Evolutionary conservation across 2,329 filamentous ascomycete species (phyloP).

Genomic region (Scytalidium lignicola): DNA sequence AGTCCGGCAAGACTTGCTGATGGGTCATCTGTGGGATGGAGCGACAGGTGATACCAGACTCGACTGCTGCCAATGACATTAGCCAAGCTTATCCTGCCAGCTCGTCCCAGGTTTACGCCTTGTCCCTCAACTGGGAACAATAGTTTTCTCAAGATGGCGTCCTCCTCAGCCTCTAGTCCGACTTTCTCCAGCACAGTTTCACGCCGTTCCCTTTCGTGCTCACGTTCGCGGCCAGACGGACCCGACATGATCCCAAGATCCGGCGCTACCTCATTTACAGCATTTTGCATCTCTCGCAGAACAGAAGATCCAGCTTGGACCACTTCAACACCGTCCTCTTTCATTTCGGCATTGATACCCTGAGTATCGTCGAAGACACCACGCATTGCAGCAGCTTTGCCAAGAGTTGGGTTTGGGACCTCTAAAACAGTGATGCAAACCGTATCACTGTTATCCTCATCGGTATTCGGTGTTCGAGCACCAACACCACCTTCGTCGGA

Average conservation of each 20-base stretch:
- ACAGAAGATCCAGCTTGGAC: constrained; percentile 72
- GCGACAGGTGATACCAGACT: constrained; percentile 88
- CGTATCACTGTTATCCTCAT: constrained; percentile 72
- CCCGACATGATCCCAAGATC: constrained; percentile 73
- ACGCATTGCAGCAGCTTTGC: constrained; percentile 83
- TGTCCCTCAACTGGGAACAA: constrained; percentile 73
- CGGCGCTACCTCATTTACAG: constrained; percentile 68
- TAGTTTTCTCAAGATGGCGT: constrained; percentile 75
- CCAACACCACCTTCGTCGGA: constrained; percentile 62
- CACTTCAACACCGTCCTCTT: constrained; percentile 84
- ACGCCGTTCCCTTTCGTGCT: constrained; percentile 74
- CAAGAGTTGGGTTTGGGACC: constrained; percentile 71
- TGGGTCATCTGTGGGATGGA: constrained; percentile 86
- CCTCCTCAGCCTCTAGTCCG: constrained; percentile 72
- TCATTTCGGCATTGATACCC: constrained; percentile 97
- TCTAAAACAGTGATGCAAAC: constrained; percentile 88
- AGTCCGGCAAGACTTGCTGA: constrained; percentile 70
- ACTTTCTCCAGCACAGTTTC: constrained; percentile 84
- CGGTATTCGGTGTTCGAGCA: constrained; percentile 58
- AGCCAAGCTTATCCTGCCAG: constrained; percentile 73
- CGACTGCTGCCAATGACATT: constrained; percentile 74
- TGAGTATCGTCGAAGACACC: constrained; percentile 88
- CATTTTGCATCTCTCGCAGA: constrained; percentile 78
- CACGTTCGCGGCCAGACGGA: constrained; percentile 63
- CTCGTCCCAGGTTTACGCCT: constrained; percentile 74